Conservation (phyloP, 106 monocot genomes). For the Gastrodia elata region DNA sequence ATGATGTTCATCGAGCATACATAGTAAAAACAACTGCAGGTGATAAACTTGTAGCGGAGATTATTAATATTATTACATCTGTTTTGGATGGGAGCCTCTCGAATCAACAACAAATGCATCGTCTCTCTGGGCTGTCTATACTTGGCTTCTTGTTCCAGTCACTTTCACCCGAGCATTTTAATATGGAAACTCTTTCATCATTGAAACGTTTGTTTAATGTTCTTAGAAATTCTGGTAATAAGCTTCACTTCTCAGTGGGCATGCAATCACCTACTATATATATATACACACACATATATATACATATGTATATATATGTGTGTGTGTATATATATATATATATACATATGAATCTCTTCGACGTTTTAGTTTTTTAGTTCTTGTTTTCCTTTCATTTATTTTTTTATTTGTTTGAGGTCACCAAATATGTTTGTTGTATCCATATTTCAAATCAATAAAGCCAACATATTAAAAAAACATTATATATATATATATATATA, state of each 20-base stretch:
- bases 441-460: too few relatives aligned
- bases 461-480: too few relatives aligned
- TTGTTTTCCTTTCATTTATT: too few relatives aligned
- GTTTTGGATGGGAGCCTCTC: constrained; percentile 84
- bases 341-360: too few relatives aligned
- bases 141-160: constrained; percentile 88
- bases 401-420: background rate
- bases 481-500: too few relatives aligned
- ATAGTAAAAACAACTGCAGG: constrained; percentile 23
- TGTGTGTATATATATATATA: too few relatives aligned
- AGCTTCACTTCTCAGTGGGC: background rate
- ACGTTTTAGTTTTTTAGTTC: too few relatives aligned
- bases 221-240: constrained; percentile 61
- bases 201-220: constrained; percentile 76
- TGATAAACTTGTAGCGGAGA: constrained; percentile 61
- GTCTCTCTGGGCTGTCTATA: constrained; percentile 83
- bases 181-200: constrained; percentile 60
- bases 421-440: too few relatives aligned
- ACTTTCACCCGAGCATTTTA: constrained; percentile 68
- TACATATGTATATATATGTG: too few relatives aligned
- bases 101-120: constrained; percentile 97
- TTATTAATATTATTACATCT: constrained; percentile 78
- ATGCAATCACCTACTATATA: background rate
- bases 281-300: too few relatives aligned
- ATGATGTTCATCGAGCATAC: constrained; percentile 22